A percentile compares a stretch with the other conserved stretches of the same genome.
phyloP scores from a whole-genome alignment of 257 asterid genomes.

The Galeopsis tetrahit region DNA sequence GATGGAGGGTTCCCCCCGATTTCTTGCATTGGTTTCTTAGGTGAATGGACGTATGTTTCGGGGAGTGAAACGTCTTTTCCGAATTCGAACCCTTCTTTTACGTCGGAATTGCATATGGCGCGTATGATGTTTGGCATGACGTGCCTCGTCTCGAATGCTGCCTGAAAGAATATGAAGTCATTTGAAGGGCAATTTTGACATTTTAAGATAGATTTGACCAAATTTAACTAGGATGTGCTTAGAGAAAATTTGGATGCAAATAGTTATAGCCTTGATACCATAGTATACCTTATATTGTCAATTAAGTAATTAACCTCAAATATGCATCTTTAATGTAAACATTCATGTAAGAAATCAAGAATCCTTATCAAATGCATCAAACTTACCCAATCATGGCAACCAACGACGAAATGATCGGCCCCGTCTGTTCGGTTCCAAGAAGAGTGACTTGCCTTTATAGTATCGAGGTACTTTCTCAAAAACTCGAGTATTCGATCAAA shows the following conservation, averaged over 20 bases:
- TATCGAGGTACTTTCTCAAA: conserved; percentile 32
- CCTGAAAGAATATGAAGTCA: conserved; percentile 26
- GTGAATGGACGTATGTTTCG: conserved; percentile 41
- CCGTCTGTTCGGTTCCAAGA: conserved; percentile 54
- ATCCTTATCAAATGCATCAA: background rate
- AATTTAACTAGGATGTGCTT: no score
- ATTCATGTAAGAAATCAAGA: background rate
- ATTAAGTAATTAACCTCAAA: no score
- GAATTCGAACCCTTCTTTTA: conserved; percentile 46
- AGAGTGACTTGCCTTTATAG: conserved; percentile 36
- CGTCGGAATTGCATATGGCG: conserved; percentile 48
- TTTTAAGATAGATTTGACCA: no score
- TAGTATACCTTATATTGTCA: no score
- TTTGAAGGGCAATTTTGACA: no score
- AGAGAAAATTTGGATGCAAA: no score
- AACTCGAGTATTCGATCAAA: conserved; percentile 36
- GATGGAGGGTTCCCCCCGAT: conserved; percentile 42
- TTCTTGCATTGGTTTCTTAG: conserved; percentile 38
- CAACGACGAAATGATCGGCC: conserved; percentile 48
- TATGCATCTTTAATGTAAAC: background rate
- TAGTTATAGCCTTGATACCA: no score
- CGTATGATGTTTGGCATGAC: conserved; percentile 47
- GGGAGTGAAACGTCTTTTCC: conserved; percentile 52
- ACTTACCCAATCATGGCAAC: conserved; percentile 61
- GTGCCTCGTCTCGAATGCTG: conserved; percentile 43